Base-by-base conservation (phyloP, 352 stramenopile species). In the Phytophthora lateralis region DNA sequence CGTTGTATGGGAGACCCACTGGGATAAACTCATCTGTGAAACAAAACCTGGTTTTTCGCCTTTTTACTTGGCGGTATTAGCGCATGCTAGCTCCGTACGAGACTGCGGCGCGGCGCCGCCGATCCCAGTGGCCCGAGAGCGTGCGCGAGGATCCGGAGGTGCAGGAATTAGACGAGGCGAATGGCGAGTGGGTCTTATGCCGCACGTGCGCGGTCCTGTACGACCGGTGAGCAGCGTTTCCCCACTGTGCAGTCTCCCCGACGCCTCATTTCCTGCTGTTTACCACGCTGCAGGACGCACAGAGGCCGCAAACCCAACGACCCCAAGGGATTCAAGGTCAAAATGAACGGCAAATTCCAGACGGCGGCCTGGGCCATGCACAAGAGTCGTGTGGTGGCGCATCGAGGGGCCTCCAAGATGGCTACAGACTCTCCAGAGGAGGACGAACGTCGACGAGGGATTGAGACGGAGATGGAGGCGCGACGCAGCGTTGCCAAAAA, bases 331-430 rank as follows among this genome's bases (percentile, higher is more conserved):
- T 90, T 88, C 51, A 90, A 87, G 46, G 75, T 90, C 12, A 90
- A 86, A 46, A 90, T 90, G 80, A 90, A 90, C 35, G 76, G 78
- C 2, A 71, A 57, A 20, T 88, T 87, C 58, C 78, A 88, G 51
- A 75, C 84, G 48, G 76, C 76, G 1, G 80, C 80, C 15, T 90
- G 80, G 78, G 17, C 80, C 41, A 82, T 87, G 76, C 80, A 88
- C 56, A 90, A 90, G 73, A 85, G 59, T 41, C 74, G 78, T 30
- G 76, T 88, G 20, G 69, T 82, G 27, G 72, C 76, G 32, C 80
- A 90, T 42, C 50, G 44, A 63, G 42, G 20, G 4, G 49, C 18
- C 5, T 34, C 30, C 2, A 50, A 64, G 12, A 26, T 43, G 24
- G 11, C 35, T 57, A 49, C 47, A 49, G 45, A 58, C 46, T 55